These are phyloP conservation scores for Aphanomyces invadans DNA, from an alignment of 352 stramenopile species.

Conservation along the genomic window DNA sequence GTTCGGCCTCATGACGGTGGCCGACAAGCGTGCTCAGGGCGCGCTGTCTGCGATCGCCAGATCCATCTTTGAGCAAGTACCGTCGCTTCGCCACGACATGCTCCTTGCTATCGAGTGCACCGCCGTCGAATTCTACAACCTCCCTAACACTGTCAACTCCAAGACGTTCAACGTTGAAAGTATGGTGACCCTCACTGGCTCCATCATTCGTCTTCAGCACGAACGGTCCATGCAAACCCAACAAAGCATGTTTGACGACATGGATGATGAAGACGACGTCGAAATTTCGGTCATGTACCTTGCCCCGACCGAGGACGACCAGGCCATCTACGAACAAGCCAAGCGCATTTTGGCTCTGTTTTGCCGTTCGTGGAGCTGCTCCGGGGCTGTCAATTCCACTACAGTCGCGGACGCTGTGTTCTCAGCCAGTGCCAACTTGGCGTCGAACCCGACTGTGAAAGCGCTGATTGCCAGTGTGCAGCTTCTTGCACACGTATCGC, in stretches of 20 bases:
- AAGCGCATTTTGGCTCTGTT: background rate
- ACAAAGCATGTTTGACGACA: conserved; percentile 18
- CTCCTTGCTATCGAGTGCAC: conserved; percentile 4
- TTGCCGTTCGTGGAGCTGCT: conserved; percentile 4
- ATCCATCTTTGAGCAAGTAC: conserved; percentile 11
- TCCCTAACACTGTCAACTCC: background rate
- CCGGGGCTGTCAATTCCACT: background rate
- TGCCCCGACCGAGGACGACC: conserved; percentile 1
- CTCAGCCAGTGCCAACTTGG: conserved; percentile 15
- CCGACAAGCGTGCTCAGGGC: background rate
- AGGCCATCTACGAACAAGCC: background rate
- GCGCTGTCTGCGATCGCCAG: background rate
- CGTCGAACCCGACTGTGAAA: conserved; percentile 10
- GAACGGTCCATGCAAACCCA: conserved; percentile 2
- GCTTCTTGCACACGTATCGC: conserved; percentile 48
- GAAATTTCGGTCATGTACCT: background rate
- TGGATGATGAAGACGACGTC: background rate
- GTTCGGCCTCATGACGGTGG: conserved; percentile 20
- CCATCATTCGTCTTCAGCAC: conserved; percentile 12
- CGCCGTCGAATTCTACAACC: conserved; percentile 12
- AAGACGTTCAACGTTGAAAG: background rate
- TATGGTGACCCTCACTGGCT: background rate
- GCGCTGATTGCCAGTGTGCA: conserved; percentile 29
- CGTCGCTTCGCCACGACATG: conserved; percentile 1
- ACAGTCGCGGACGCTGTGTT: conserved; percentile 1